phyloP scores from a whole-genome alignment of 2,329 filamentous ascomycete genomes.

The Xylariaceae sp. region DNA sequence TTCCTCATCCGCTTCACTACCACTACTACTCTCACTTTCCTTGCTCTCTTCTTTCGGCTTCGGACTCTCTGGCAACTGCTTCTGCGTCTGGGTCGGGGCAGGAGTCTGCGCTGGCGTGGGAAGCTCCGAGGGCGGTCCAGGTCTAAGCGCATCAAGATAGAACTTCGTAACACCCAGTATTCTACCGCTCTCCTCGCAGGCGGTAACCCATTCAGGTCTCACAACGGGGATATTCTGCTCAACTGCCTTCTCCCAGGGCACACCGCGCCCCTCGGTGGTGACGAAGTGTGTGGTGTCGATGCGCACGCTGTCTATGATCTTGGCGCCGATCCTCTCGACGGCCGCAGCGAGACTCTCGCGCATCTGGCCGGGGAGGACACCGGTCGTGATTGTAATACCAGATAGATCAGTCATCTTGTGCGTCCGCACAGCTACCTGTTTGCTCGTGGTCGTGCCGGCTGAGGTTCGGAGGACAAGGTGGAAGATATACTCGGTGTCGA shows the following conservation, averaged over 20 bases:
- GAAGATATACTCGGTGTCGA: conserved; percentile 95
- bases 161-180: conserved; percentile 94
- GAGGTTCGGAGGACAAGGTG: conserved; percentile 87
- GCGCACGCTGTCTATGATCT: conserved; percentile 81
- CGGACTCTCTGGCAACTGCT: conserved; percentile 28
- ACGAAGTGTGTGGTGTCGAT: conserved; percentile 99
- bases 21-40: conserved; percentile 9
- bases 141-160: conserved; percentile 76
- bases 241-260: conserved; percentile 91
- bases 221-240: conserved; percentile 99
- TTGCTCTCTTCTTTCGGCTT: conserved; percentile 17
- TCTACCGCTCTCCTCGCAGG: conserved; percentile 88
- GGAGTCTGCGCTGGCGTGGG: conserved; percentile 24
- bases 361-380: conserved; percentile 70
- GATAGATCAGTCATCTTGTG: conserved; percentile 99
- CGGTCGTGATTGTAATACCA: conserved; percentile 90
- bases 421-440: conserved; percentile 80
- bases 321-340: conserved; percentile 85
- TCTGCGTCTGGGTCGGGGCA: conserved; percentile 19
- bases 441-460: conserved; percentile 80
- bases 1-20: conserved; percentile 31
- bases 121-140: conserved; percentile 38
- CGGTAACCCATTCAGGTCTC: conserved; percentile 92
- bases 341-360: conserved; percentile 71
- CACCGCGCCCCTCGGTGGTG: conserved; percentile 85